Conservation (phyloP, 352 stramenopile genomes). For the Elongisporangium undulatum region DNA sequence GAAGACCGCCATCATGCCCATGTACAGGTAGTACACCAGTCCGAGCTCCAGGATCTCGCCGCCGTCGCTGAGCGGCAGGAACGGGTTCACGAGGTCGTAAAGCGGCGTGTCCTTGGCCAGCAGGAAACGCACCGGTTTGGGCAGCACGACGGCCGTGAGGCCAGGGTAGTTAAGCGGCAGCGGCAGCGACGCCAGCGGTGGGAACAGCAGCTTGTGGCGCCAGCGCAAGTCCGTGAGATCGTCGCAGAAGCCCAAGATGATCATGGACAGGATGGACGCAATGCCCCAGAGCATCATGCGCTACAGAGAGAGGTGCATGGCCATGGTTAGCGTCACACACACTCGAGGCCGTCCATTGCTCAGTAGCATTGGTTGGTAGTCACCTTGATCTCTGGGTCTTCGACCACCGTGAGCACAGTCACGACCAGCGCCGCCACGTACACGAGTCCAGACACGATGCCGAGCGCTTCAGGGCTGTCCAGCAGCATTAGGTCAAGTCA, state of each 20-base stretch:
- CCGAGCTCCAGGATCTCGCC: conserved; percentile 92
- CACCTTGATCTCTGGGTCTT: conserved; percentile 59
- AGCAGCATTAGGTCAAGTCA: neutral
- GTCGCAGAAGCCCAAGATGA: conserved; percentile 91
- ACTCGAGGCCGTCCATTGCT: neutral
- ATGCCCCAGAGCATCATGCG: conserved; percentile 83
- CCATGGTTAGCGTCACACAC: neutral
- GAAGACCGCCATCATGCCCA: conserved; percentile 98
- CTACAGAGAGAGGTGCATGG: conserved; percentile 9
- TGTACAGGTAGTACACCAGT: conserved; percentile 96
- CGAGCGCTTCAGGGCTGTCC: conserved; percentile 80
- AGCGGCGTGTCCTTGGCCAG: conserved; percentile 60
- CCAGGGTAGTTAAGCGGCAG: conserved; percentile 96
- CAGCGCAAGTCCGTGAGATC: conserved; percentile 96
- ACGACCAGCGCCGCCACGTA: conserved; percentile 77
- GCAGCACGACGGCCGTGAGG: conserved; percentile 93
- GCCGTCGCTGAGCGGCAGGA: conserved; percentile 67
- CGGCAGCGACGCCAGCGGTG: conserved; percentile 94
- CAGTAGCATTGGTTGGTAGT: neutral
- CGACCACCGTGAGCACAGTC: conserved; percentile 62
- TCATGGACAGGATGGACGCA: conserved; percentile 88
- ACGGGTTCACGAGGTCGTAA: conserved; percentile 48
- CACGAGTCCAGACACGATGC: conserved; percentile 82
- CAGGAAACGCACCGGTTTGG: conserved; percentile 79
- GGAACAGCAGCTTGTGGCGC: conserved; percentile 97